Base-by-base conservation (phyloP, 371 early-diverging fungal species). In the Lichtheimia ramosa region DNA sequence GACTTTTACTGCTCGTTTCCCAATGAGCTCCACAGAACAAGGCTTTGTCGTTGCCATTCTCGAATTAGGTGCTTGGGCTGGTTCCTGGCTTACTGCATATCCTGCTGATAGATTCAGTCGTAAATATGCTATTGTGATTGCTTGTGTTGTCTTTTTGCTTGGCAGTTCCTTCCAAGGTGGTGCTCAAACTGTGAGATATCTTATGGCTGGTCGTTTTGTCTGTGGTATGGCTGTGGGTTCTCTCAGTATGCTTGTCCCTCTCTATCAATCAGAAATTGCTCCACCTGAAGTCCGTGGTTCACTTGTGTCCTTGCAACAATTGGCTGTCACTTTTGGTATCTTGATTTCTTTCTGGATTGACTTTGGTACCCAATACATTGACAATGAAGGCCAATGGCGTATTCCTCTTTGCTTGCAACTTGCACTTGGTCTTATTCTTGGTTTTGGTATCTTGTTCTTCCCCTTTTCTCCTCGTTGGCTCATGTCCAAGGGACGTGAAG, bases 391-490 rank as follows among this genome's bases (percentile, higher is more conserved):
- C 15, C 68, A 83, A 51, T 95, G 92, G 93, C 84, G 94, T 39
- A 61, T 89, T 28, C 90, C 94, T 5, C 78, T 94, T 43, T 90
- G 88, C 43, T 58, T 94, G 51, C 96, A 96, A 66, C 65, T 89
- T n/a, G 75, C 84, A 39, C 90, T 92, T 34, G 89, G 88, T 27
- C 46, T 81, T 16, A 67, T 93, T 23, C 82, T 96, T 25, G 69
- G 89, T 24, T 5, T 81, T 40, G 77, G 89, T 56, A 88, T 89
- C 66, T 39, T 83, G 20, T 80, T 92, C 70, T 86, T 94, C 79
- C 96, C 96, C 10, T 85, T 69, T 70, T 93, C 95, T 6, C 96
- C 96, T 42, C 92, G 97, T 72, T 96, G 94, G 94, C 75, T 96
- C 56, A 82, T 88, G 65, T 67, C 70, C 54, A 61, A 83, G 56